These are phyloP conservation scores for Fraxinus xanthoxyloides DNA, from an alignment of 305 asterid species.

Conservation along the genomic window DNA sequence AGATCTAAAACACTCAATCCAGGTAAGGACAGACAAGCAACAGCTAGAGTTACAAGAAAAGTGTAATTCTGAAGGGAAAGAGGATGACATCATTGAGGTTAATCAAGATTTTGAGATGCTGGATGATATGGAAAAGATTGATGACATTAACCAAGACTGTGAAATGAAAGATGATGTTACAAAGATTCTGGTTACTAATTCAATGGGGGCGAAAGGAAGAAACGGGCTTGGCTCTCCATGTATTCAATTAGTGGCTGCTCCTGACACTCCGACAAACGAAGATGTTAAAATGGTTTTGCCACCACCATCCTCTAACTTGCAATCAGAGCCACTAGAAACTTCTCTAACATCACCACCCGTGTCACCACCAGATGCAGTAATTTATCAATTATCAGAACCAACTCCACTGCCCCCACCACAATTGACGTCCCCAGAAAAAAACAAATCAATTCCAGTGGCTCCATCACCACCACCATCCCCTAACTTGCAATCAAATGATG, in stretches of 20 bases:
- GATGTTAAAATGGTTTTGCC: conserved; percentile 30
- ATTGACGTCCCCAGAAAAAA: not conserved
- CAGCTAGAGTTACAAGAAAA: conserved; percentile 7
- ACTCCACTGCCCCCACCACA: conserved; percentile 3
- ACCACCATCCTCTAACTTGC: conserved; percentile 23
- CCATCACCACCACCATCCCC: conserved; percentile 24
- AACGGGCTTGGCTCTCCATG: not conserved
- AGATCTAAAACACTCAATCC: conserved; percentile 35
- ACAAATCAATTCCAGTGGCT: not conserved
- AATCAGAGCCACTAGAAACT: conserved; percentile 12
- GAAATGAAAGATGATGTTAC: conserved; percentile 31
- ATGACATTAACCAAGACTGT: conserved; percentile 10
- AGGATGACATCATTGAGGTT: conserved; percentile 14
- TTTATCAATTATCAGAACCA: conserved; percentile 15
- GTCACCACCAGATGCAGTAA: conserved; percentile 13
- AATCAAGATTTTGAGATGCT: conserved; percentile 28
- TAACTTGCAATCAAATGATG: conserved; percentile 20
- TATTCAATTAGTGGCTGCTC: conserved; percentile 15
- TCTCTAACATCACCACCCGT: conserved; percentile 7
- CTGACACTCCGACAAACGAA: conserved; percentile 3
- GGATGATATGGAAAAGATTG: conserved; percentile 27
- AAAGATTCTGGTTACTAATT: conserved; percentile 16
- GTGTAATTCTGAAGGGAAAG: conserved; percentile 27
- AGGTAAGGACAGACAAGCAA: conserved; percentile 20
- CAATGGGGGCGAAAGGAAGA: conserved; percentile 22